Evolutionary conservation across 2,329 filamentous ascomycete genomes (phyloP), one percentile per base, ranked within the genome.

Genomic region (Talaromyces verruculosus): DNA sequence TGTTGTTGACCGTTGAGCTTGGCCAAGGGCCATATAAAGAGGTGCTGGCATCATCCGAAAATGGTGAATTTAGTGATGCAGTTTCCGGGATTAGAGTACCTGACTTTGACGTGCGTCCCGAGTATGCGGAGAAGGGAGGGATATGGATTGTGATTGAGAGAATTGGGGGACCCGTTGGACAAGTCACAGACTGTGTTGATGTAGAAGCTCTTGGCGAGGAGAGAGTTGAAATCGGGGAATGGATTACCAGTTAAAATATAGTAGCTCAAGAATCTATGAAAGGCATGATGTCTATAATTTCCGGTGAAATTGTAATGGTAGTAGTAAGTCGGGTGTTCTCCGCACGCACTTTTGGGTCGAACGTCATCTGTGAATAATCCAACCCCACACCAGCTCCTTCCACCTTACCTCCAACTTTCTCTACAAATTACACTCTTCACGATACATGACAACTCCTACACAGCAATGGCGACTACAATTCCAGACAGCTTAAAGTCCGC

Each of bases 131-230:
- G 35, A 78, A 78, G 10, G 84, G 85, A 22, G 88, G 88, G 19
- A 76, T 93, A 65, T 96, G 91, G 90, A 81, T 97, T 63, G 89
- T 97, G 5, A 81, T 97, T 49, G 93, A 97, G 78, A 85, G 90
- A 69, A 85, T 94, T 72, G 90, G 88, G n/a, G 85, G 84, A 11
- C 82, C 82, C 53, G 79, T 79, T 5, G 82, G 87, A 84, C 78
- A 81, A 65, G 77, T 80, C 11, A 76, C 79, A 63, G 79, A 81
- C 64, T 75, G 77, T 62, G 73, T 81, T 61, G 75, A 80, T 63
- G 76, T 82, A 3, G 80, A 81, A 66, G 77, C 79, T 19, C 71
- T 82, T 64, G 75, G 75, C 0, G 79, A 80, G 66, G 79, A 80
- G 67, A 71, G 74, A 47, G 76, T 82, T 22, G 78, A 79, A 30